Evolutionary conservation across 2,329 filamentous ascomycete species (phyloP), one percentile per base, ranked within the genome.

Genomic region (Emmonsiellopsis sp.): DNA sequence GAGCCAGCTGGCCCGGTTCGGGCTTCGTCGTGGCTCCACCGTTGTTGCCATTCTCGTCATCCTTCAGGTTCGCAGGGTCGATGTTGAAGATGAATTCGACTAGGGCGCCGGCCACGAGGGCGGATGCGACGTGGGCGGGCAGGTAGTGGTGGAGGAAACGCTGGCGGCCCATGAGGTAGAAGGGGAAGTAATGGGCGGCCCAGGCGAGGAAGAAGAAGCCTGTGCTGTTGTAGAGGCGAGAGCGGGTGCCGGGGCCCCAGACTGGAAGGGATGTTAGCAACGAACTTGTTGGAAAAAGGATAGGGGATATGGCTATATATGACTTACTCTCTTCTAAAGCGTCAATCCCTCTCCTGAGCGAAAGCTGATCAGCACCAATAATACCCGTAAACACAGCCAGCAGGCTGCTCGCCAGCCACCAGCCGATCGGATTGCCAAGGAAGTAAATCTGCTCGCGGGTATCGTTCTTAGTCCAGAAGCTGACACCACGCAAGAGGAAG

Each of bases 131-230:
- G 67, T 98, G 93, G 1, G 93, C 89, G 0, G 93, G 93, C 3
- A 98, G 82, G 68, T 98, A 98, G 73, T 98, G 93, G 71, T 98
- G 93, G 61, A 98, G 73, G 83, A 98, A 98, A 59, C 96, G 84
- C 71, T 98, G 92, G 63, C 92, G 90, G 54, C 92, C 92, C 92
- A 98, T 98, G 58, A 96, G 83, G 75, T 84, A 98, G 78, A 98
- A 98, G 51, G 92, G 92, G 71, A 95, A 83, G 77, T 96, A 98
- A 70, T 98, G 93, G 2, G 90, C 92, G 11, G 88, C 90, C 93
- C 93, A 98, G 53, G 90, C 89, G 54, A 98, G 82, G 83, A 96
- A 97, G 77, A 98, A 94, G 81, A 98, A 98, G 27, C 93, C 93
- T 0, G 93, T 97, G 52, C 90, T 96, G 78, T 97, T 97, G 75